Percentiles rank a stretch among this genome's conserved stretches.
phyloP scores from a whole-genome alignment of 805 yeast species.

The Yamadazyma philogaea region DNA sequence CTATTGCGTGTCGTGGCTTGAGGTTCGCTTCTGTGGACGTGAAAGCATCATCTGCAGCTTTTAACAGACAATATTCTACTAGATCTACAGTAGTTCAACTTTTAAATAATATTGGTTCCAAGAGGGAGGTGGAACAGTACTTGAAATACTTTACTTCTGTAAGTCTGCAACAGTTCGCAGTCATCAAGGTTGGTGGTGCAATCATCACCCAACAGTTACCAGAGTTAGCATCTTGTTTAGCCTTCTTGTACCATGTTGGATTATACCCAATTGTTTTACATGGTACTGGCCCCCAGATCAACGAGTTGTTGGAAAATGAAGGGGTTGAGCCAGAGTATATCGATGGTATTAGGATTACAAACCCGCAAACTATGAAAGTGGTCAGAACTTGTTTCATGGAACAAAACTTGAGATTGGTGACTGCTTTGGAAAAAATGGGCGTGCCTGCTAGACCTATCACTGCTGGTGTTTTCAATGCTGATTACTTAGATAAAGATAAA shows the following conservation, averaged over 20 bases:
- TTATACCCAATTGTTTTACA: conserved; percentile 94
- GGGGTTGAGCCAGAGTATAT: conserved; percentile 95
- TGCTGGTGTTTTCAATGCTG: conserved; percentile 94
- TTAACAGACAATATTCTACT: conserved; percentile 47
- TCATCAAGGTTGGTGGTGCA: conserved; percentile 98
- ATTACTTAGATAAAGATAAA: conserved; percentile 83
- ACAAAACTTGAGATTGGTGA: conserved; percentile 91
- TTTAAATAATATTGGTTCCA: conserved; percentile 93
- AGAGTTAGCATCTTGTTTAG: conserved; percentile 91
- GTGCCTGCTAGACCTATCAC: conserved; percentile 98
- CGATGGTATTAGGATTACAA: conserved; percentile 96
- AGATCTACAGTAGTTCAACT: conserved; percentile 95
- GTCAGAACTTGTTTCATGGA: conserved; percentile 94
- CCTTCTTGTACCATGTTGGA: conserved; percentile 95
- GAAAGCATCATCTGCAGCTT: background rate
- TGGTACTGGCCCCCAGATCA: conserved; percentile 99
- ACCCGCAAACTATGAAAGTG: conserved; percentile 90
- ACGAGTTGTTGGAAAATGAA: conserved; percentile 85
- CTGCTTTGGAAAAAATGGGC: conserved; percentile 93
- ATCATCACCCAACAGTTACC: conserved; percentile 92
- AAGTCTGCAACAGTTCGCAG: conserved; percentile 95
- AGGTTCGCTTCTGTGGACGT: background rate
- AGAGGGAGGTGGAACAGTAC: conserved; percentile 97
- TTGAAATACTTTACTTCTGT: conserved; percentile 95
- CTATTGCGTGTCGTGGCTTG: background rate